Evolutionary conservation across 2,329 filamentous ascomycete species (phyloP), one percentile per base, ranked within the genome.

Genomic region (Sclerotinia trifoliorum): DNA sequence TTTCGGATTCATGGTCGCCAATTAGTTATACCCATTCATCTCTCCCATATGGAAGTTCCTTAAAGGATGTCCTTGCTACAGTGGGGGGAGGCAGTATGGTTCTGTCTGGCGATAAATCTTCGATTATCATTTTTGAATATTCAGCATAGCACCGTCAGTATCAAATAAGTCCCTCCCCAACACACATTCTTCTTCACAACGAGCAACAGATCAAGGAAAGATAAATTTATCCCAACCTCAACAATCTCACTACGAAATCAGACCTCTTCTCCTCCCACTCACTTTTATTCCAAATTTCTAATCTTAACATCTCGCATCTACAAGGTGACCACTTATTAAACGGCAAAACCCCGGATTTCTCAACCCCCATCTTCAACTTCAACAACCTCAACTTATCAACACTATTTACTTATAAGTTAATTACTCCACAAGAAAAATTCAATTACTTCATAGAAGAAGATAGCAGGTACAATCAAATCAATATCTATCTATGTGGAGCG

Each of bases 401-500:
- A 15, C 5, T 42, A 29, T 29, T 29, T 29, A 29, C 5, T 29
- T 29, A 29, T 29, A 29, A 5, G 29, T 29, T 3, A 29, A 29
- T 29, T 42, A 42, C 13, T 39, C 39, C 24, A 5, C 21, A 0
- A 17, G 6, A 17, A 44, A 26, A 48, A 32, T 13, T n/a, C 13
- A 44, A 61, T 61, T 49, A 49, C 26, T 49, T 61, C 58, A 61
- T 49, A n/a, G 19, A 61, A n/a, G 19, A 61, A 29, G 29, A 29
- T 29, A 10, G 58, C 21, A 21, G 26, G 11, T 29, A 15, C 44
- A 24, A 48, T 48, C 57, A 48, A 61, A 35, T 35, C 32, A 35
- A 61, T 61, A 61, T 49, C 26, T 61, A 61, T 49, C 26, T 61
- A 61, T 49, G 44, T 62, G 58, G 58, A 44, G 44, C 44, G 2